phyloP scores from a whole-genome alignment of 306 rosid genomes.

The Rosa chinensis region DNA sequence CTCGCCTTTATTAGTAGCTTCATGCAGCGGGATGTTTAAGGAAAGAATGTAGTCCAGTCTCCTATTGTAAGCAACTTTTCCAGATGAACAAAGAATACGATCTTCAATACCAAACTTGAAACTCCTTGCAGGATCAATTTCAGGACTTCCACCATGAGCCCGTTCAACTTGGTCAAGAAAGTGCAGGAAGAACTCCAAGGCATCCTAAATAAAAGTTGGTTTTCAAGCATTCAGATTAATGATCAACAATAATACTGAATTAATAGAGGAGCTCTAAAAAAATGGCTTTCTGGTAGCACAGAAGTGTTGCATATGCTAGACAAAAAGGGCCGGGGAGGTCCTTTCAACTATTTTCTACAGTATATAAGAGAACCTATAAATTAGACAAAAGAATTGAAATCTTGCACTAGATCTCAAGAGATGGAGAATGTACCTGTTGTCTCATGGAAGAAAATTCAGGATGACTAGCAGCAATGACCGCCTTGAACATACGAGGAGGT shows the following conservation, averaged over 20 bases:
- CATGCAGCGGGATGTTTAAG: constrained; percentile 79
- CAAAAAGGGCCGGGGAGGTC: background rate
- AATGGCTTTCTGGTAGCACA: background rate
- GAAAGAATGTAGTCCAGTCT: constrained; percentile 90
- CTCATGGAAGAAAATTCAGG: constrained; percentile 94
- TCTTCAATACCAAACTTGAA: constrained; percentile 98
- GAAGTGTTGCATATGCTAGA: background rate
- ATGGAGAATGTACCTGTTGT: constrained; percentile 71
- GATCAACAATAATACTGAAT: background rate
- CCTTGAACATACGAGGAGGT: constrained; percentile 89
- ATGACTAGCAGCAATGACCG: constrained; percentile 92
- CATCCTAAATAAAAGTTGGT: constrained; percentile 61
- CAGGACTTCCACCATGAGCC: constrained; percentile 58
- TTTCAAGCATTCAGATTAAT: constrained; percentile 19
- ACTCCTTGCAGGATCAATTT: constrained; percentile 75
- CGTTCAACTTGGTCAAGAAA: constrained; percentile 94
- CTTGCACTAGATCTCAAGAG: constrained; percentile 4
- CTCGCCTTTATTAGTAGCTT: constrained; percentile 83
- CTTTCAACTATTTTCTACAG: background rate
- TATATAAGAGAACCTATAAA: background rate
- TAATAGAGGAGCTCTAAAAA: background rate
- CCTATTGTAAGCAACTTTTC: constrained; percentile 89
- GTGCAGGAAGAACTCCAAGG: constrained; percentile 96
- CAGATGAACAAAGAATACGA: constrained; percentile 87
- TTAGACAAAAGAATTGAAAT: background rate